Evolutionary conservation across 306 rosid genomes (phyloP), one percentile per base, ranked within the genome.

Genomic region (Ochetophila trinervis): DNA sequence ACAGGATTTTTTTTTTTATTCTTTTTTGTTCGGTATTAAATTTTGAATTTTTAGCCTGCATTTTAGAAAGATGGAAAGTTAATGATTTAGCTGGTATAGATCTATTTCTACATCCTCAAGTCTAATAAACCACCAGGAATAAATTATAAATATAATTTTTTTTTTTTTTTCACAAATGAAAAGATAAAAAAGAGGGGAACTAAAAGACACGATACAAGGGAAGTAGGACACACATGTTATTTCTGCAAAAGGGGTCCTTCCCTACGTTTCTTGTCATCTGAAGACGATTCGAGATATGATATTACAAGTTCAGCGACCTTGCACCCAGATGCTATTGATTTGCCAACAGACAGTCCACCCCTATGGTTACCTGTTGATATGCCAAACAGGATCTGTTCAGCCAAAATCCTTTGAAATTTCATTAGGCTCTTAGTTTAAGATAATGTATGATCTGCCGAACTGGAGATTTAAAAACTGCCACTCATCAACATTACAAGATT

Each of bases 321-420:
- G 84, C 84, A 86, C n/a, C 97, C 97, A 5, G 96, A 86, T 65
- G 82, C 83, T 72, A 91, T 83, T 57, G 97, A 72, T 75, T 80
- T 91, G 24, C 96, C 97, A 75, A 91, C 97, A 27, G 97, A 83
- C 62, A 91, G 79, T 45, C 97, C 97, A 70, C 83, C 96, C 77
- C 67, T 86, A 63, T 85, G 85, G 82, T 91, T 91, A 57, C 97
- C 97, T 91, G 19, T 40, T 40, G 45, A 40, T 8, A 40, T 40
- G 45, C 45, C 10, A 40, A 40, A 40, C 45, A 40, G 45, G 45
- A 10, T 40, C 11, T 8, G 6, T 8, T 40, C 8, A 40, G 45
- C 45, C 45, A 40, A 9, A 10, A 12, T 10, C 44, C 10, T 3
- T 10, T 40, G 45, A 40, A 40, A 40, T 40, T 40, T 40, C 8